Base-by-base conservation (phyloP, 78 protist species). In the Dictyostelium purpureum region DNA sequence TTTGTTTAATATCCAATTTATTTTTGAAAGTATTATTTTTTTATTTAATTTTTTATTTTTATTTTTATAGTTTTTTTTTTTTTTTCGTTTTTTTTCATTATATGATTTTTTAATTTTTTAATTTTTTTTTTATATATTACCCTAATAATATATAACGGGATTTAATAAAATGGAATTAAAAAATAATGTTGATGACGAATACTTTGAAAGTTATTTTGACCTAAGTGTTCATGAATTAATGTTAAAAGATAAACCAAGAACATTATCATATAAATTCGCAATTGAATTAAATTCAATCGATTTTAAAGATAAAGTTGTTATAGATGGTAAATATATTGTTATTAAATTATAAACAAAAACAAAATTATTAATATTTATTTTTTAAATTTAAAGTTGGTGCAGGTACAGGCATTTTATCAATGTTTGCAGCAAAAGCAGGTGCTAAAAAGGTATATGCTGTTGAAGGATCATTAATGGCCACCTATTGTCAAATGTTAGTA, bases 401-500 rank as follows among this genome's bases (percentile, higher is more conserved):
- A 51, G 96, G 96, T 69, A 93, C 96, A 77, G 96, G 96, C 45
- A 93, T 93, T 19, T 38, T 93, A 12, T 71, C 96, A 61, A 82
- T 93, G 92, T 76, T 93, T 61, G 96, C 96, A 28, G 93, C 93
- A 16, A 82, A 77, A 57, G 59, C 63, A 51, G 96, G 96, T 14
- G 96, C 96, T 2, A 66, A 79, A 45, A 77, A 61, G 38, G 96
- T 93, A 9, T 76, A 76, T 66, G 96, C 96, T 19, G 63, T 97
- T 31, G 88, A 79, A 33, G 82, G 71, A 76, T 79, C 88, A 47
- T 40, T 38, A 47, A 88, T 88, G 88, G 81, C 88, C 26, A 16
- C 21, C 1, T 78, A 59, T 61, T 42, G 66, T 47, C 19, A 80
- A 67, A 4, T 14, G 14, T 38, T 90, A 18, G 81, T 90, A 4